Evolutionary conservation across 305 asterid species (phyloP).

Genomic region (Plantago rigida): DNA sequence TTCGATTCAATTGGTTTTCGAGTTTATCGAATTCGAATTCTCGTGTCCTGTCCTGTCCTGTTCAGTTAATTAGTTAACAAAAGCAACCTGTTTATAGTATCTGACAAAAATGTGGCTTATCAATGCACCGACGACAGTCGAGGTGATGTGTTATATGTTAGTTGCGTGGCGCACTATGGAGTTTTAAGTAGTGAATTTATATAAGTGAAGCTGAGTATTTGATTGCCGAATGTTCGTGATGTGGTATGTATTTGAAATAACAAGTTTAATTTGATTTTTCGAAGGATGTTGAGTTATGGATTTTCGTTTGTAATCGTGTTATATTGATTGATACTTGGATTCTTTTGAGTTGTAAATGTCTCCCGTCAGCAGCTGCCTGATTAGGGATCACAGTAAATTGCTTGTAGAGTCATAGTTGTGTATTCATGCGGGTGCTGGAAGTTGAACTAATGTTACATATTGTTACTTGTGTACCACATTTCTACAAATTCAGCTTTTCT

Average conservation of each 20-base stretch:
- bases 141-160: neutral
- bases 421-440: neutral
- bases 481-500: neutral
- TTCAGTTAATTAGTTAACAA: no score
- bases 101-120: neutral
- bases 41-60: neutral
- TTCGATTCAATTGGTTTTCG: slow-evolving; percentile 3
- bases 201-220: no score
- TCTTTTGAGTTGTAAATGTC: no score
- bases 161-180: neutral
- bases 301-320: no score
- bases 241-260: no score
- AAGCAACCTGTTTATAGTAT: neutral
- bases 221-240: no score
- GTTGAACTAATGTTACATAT: neutral
- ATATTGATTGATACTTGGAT: neutral
- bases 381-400: no score
- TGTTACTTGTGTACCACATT: neutral
- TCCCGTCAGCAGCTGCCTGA: no score
- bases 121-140: no score
- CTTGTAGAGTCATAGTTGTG: neutral
- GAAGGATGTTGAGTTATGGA: neutral
- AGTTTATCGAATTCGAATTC: neutral
- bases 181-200: no score
- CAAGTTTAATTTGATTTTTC: no score